Conservation (phyloP, 345 rosid species). For the Rubroshorea leprosula region DNA sequence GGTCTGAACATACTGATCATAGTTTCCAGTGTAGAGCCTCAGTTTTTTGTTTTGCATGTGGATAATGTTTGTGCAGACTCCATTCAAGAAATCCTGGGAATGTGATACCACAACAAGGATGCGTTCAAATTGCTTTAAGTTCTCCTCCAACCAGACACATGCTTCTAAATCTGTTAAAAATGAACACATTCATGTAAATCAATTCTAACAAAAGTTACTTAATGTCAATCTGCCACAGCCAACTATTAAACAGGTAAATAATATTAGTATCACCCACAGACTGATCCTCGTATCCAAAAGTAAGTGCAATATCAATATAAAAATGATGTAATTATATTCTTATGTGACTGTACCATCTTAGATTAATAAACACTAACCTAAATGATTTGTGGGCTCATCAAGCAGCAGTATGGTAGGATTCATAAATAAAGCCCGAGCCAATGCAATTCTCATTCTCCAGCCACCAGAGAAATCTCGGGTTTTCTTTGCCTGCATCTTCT, state of each 20-base stretch:
- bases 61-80: slow-evolving; percentile 93
- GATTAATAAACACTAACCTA: slow-evolving; percentile 39
- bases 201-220: background rate
- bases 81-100: slow-evolving; percentile 96
- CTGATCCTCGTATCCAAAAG: too few species aligned
- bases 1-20: slow-evolving; percentile 93
- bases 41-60: slow-evolving; percentile 91
- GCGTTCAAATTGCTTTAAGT: slow-evolving; percentile 80
- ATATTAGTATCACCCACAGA: too few species aligned
- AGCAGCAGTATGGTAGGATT: slow-evolving; percentile 91
- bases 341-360: background rate
- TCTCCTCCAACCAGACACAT: slow-evolving; percentile 98
- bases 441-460: slow-evolving; percentile 99
- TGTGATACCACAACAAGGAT: slow-evolving; percentile 94
- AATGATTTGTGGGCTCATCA: slow-evolving; percentile 97
- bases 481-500: slow-evolving; percentile 90
- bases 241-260: background rate
- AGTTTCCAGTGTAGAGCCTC: slow-evolving; percentile 85
- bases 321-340: too few species aligned
- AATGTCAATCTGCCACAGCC: background rate
- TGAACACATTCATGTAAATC: background rate
- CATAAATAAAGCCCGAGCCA: slow-evolving; percentile 91
- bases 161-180: slow-evolving; percentile 85
- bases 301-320: too few species aligned
- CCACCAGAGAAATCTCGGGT: slow-evolving; percentile 97